phyloP scores from a whole-genome alignment of 2,329 filamentous ascomycete species.

The Aspergillus fischeri region DNA sequence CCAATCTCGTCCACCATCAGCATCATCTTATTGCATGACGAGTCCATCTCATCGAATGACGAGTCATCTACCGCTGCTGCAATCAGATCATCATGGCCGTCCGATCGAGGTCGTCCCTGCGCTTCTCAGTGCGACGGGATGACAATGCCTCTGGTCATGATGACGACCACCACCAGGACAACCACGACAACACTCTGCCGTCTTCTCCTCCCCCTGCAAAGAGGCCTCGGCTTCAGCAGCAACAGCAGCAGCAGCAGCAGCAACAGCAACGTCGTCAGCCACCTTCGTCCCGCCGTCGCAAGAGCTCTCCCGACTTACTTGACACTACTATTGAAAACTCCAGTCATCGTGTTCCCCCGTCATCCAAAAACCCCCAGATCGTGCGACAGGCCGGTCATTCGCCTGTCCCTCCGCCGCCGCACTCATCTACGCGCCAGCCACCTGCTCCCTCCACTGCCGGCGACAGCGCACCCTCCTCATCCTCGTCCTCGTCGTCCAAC shows the following conservation, averaged over 20 bases:
- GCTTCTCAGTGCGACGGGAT: slow-evolving; percentile 31
- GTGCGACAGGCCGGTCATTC: background rate
- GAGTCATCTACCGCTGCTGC: background rate
- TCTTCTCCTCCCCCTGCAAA: slow-evolving; percentile 22
- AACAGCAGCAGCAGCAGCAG: slow-evolving; percentile 6
- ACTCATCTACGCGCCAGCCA: slow-evolving; percentile 15
- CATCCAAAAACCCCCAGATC: background rate
- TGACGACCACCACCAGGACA: slow-evolving; percentile 12
- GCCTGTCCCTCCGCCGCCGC: slow-evolving; percentile 12
- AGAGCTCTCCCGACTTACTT: slow-evolving; percentile 32
- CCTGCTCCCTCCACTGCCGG: slow-evolving; percentile 3
- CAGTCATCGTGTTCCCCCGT: background rate
- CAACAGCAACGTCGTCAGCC: background rate
- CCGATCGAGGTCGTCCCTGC: slow-evolving; percentile 31
- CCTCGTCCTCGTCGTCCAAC: slow-evolving; percentile 6
- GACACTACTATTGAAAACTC: slow-evolving; percentile 23
- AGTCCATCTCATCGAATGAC: background rate
- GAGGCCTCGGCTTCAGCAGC: slow-evolving; percentile 22
- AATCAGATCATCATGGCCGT: slow-evolving; percentile 25
- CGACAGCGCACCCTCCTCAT: slow-evolving; percentile 6
- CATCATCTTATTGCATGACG: background rate
- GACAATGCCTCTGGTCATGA: slow-evolving; percentile 12
- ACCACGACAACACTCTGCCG: background rate
- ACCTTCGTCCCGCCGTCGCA: slow-evolving; percentile 18
- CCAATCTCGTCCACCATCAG: slow-evolving; percentile 2